Evolutionary conservation across 306 rosid species (phyloP), one percentile per base, ranked within the genome.

Genomic region (Quillaja saponaria): DNA sequence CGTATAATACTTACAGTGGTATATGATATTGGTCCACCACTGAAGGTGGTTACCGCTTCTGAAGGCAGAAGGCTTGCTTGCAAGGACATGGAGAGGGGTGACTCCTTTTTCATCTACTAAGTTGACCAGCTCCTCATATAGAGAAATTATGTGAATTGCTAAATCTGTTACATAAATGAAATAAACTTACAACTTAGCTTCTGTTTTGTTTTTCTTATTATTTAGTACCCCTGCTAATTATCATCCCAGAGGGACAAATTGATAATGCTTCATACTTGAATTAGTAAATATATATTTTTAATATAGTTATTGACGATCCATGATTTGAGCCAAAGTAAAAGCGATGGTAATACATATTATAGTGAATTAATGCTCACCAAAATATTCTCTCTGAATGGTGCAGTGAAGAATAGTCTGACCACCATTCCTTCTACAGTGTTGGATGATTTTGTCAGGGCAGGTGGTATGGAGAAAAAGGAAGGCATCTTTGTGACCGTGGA

Each of bases 41-140:
- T 61, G 55, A 17, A 75, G 64, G 33, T 49, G 71, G 35, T 63
- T 55, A 6, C 87, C 80, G 59, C 87, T 80, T 64, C 18, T 59
- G 69, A 83, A 80, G 15, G 81, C 72, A n/a, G 75, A 69, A 37
- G 88, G 76, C 53, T 70, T 77, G 9, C 52, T 47, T 1, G 88
- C 81, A 17, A 83, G 74, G 64, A 61, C 41, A 34, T 80, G 77
- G 13, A 83, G 78, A 17, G 88, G 85, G 8, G 76, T 45, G 6
- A 33, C 3, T 18, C 88, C 88, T 1, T 39, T 16, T 19, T 14
- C 28, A 17, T 80, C 61, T 1, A 57, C 33, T 6, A 0, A 59
- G 12, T 19, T 50, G 2, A 58, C 72, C 0, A 83, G 71, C 1
- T 45, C 72, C 13, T 14, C 19, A 13, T 77, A 71, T 8, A 74